These are phyloP conservation scores for Vigna trinervia DNA, from an alignment of 306 rosid species.

Conservation along the genomic window DNA sequence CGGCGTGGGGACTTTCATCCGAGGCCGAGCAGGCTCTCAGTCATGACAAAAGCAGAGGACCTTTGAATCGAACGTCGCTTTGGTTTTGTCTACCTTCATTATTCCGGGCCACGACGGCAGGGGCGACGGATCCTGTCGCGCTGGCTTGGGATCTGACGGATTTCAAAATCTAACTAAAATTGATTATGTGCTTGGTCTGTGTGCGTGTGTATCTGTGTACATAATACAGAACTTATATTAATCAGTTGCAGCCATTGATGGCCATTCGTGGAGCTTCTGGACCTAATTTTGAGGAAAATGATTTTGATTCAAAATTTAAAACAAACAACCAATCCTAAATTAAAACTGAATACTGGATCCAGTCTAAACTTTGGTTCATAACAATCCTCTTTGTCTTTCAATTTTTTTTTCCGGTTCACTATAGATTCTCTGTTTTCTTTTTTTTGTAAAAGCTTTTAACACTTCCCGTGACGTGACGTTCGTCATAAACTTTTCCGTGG, in stretches of 20 bases:
- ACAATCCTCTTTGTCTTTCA: background rate
- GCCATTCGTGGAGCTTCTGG: slow-evolving; percentile 50
- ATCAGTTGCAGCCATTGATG: slow-evolving; percentile 57
- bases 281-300: slow-evolving; percentile 39
- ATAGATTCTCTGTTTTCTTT: background rate
- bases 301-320: slow-evolving; percentile 34
- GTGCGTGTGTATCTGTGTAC: slow-evolving; percentile 20
- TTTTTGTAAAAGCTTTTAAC: background rate
- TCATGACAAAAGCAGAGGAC: slow-evolving; percentile 66
- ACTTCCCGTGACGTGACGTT: background rate
- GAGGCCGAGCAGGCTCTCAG: slow-evolving; percentile 83
- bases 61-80: slow-evolving; percentile 20
- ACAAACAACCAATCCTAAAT: background rate
- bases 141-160: slow-evolving; percentile 44
- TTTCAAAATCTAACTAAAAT: slow-evolving; percentile 43
- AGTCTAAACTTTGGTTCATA: background rate
- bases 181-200: slow-evolving; percentile 33
- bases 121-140: slow-evolving; percentile 27
- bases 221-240: slow-evolving; percentile 41
- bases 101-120: slow-evolving; percentile 22
- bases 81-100: background rate
- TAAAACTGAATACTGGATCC: slow-evolving; percentile 24
- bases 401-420: slow-evolving; percentile 3
- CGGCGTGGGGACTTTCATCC: slow-evolving; percentile 76
- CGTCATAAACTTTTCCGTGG: background rate